Base-by-base conservation (phyloP, 371 early-diverging fungal genomes). In the Mortierella sp. region DNA sequence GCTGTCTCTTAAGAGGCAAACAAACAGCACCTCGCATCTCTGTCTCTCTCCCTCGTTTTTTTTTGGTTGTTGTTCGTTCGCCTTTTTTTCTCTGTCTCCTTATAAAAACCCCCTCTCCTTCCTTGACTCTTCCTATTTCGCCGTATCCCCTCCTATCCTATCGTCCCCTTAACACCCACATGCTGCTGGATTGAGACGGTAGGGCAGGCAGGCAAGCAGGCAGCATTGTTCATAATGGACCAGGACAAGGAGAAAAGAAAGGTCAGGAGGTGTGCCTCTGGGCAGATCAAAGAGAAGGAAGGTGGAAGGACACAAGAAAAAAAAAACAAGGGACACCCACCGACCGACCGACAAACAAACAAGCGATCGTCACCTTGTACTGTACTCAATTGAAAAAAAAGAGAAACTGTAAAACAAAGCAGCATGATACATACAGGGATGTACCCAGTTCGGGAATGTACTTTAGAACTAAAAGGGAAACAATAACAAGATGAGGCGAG, bases 361-460 rank as follows among this genome's bases (percentile, higher is more conserved):
- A 40, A 37, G 67, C 10, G 67, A 67, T 37, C 67, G 67, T 67
- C 67, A 37, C 6, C 43, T 50, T 40, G 43, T 40, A n/a, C n/a
- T 40, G 43, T 40, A 10, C 11, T 37, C 67, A 40, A 40, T 40
- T 24, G 28, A 57, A 55, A 26, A 26, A 19, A 64, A 21, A 53
- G 19, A 53, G 6, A 24, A 53, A 3, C 16, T 21, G 19, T 53
- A 53, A 54, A 54, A n/a, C 6, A 14, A 16, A 50, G 50, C 14
- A 16, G 14, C 50, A 50, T 16, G 21, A n/a, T 54, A 67, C 67
- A 67, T 67, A 37, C 9, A 21, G 16, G 34, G 37, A 37, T 64
- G 64, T 64, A 64, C 64, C 61, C 64, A 64, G 64, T 34, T 64
- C 64, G 64, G 64, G 64, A 64, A 64, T 64, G 64, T 37, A 64